Evolutionary conservation across 164 flowering plant species (phyloP).

Genomic region (Hamamelis virginiana): DNA sequence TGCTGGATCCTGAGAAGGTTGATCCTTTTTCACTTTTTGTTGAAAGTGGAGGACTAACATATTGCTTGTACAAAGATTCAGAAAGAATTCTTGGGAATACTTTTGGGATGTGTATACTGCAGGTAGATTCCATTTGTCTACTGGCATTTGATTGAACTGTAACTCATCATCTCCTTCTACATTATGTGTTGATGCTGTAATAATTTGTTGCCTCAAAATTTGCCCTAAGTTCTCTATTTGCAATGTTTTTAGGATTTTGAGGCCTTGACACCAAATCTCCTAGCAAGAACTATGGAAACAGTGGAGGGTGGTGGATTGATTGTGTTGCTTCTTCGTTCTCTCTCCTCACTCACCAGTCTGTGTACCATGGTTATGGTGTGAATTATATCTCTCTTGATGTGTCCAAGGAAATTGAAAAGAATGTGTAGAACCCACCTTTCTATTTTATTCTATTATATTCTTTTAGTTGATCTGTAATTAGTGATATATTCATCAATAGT

Average conservation of each 20-base stretch:
- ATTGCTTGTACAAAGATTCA: constrained; percentile 88
- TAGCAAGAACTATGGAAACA: constrained; percentile 96
- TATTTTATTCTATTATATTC: no score
- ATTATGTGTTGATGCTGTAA: background rate
- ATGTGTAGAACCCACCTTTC: no score
- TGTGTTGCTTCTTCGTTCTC: constrained; percentile 72
- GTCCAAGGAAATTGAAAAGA: no score
- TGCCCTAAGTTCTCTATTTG: background rate
- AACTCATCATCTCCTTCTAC: background rate
- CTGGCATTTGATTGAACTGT: background rate
- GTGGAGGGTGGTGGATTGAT: constrained; percentile 97
- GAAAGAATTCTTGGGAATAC: constrained; percentile 94
- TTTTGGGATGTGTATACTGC: constrained; percentile 92
- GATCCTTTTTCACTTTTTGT: constrained; percentile 81
- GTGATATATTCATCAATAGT: no score
- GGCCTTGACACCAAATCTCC: constrained; percentile 93
- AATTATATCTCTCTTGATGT: constrained; percentile 2
- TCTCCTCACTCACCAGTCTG: constrained; percentile 85
- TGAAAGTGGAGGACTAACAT: constrained; percentile 69
- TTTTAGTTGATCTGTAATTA: no score
- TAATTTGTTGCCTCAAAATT: background rate
- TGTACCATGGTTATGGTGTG: constrained; percentile 97
- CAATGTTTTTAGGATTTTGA: constrained; percentile 74
- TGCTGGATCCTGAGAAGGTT: constrained; percentile 77
- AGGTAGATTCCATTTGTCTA: constrained; percentile 44